phyloP scores from a whole-genome alignment of 2,329 filamentous ascomycete genomes.

The Ophiostoma australiae region DNA sequence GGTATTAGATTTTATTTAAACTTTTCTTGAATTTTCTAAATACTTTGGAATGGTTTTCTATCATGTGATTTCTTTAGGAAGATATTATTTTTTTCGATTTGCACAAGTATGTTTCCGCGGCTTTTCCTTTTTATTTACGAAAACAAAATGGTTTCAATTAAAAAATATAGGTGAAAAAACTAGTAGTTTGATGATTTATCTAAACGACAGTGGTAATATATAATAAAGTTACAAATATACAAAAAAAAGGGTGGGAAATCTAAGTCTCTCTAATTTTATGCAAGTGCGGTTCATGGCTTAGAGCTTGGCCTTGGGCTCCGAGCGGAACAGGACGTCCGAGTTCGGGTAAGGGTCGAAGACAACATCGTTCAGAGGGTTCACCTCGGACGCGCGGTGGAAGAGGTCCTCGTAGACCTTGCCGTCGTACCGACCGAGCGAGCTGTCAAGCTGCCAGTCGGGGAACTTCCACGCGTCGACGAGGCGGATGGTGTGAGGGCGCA shows the following conservation, averaged over 20 bases:
- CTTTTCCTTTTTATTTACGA: too few relatives aligned
- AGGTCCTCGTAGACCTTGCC: slow-evolving; percentile 75
- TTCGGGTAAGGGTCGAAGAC: slow-evolving; percentile 69
- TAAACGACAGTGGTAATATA: background rate
- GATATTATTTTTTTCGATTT: too few relatives aligned
- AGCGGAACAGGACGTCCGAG: slow-evolving; percentile 49
- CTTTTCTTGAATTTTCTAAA: too few relatives aligned
- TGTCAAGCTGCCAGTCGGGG: slow-evolving; percentile 73
- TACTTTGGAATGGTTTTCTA: too few relatives aligned
- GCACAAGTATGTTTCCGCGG: too few relatives aligned
- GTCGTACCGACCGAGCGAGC: slow-evolving; percentile 62
- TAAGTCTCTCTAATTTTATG: background rate
- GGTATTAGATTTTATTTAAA: too few relatives aligned
- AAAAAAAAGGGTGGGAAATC: background rate
- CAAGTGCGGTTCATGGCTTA: background rate
- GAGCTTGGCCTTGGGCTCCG: slow-evolving; percentile 10
- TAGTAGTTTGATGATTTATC: background rate
- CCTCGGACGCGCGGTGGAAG: slow-evolving; percentile 65
- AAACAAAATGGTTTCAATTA: background rate
- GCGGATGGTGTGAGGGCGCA: slow-evolving; percentile 66
- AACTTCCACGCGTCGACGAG: slow-evolving; percentile 73
- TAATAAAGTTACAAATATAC: background rate
- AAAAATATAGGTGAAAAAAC: background rate
- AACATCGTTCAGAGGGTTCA: slow-evolving; percentile 68
- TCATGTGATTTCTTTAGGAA: too few relatives aligned